Base-by-base conservation (phyloP, 2,329 filamentous ascomycete species). In the Cryphonectria radicalis region DNA sequence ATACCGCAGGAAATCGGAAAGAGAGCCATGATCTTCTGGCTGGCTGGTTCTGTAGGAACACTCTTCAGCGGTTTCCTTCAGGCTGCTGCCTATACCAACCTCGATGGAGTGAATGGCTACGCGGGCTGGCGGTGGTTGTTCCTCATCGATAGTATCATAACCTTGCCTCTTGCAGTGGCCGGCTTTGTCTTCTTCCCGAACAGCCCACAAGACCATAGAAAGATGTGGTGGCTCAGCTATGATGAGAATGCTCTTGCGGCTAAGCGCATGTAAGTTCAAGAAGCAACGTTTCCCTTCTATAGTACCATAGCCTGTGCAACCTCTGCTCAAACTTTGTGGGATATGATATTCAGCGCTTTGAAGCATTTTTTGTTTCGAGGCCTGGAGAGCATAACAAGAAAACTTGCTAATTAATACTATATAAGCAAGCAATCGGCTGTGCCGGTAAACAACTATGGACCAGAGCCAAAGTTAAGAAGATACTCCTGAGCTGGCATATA, bases 401-500 rank as follows among this genome's bases (percentile, higher is more conserved):
- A 11, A 40, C 1, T 11, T 40, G 37, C 37, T 40, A 11, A 40
- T 40, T 11, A 40, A 40, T 2, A 40, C 37, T 40, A 40, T 40
- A 8, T 40, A 53, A 17, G 46, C 35, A 79, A 71, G 76, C 77
- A 1, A 76, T 81, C 46, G 81, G 81, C 8, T 78, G 81, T 11
- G 80, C 78, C 37, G 80, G 79, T 4, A 80, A 78, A 69, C 73
- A 79, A 64, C 76, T 80, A 0, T 82, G 81, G 80, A 79, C 78
- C 0, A 75, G 69, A 57, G 78, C 75, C 0, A 83, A 82, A 68
- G 74, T 73, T 4, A 78, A 73, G 65, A 75, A 76, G 32, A 81
- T 83, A 43, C 42, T 80, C 5, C 59, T 75, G 1, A 82, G 81
- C 67, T 83, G 81, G 81, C 81, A 82, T 69, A 80, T 79, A 13